Percentiles rank a stretch among this genome's conserved stretches.
These are phyloP conservation scores for Brachypodium distachyon DNA, from an alignment of 202 grass and related monocot species.

Conservation along the genomic window DNA sequence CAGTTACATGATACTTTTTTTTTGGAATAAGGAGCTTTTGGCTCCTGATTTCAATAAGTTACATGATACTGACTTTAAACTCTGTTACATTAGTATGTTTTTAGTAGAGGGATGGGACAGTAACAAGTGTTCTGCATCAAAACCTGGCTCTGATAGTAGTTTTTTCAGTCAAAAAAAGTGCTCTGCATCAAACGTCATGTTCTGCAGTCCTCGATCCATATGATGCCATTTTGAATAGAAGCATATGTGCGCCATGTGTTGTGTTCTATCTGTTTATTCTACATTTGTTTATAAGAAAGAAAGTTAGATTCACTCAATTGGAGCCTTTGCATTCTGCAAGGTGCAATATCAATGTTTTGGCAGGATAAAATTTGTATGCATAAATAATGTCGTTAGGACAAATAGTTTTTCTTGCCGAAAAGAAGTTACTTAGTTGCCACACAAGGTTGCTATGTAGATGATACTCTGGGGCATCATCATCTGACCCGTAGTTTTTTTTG, in stretches of 20 bases:
- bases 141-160: no score
- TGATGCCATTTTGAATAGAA: not conserved
- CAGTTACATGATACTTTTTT: not conserved
- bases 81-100: not conserved
- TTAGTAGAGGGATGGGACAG: not conserved
- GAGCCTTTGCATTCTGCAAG: no score
- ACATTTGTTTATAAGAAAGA: not conserved
- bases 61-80: not conserved
- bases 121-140: not conserved
- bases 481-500: not conserved
- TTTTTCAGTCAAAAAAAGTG: no score
- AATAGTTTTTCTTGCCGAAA: not conserved
- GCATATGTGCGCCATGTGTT: not conserved
- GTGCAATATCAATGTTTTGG: not conserved
- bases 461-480: not conserved
- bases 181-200: not conserved
- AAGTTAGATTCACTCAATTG: not conserved
- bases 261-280: not conserved
- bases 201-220: not conserved
- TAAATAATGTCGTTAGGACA: no score
- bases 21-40: no score
- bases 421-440: not conserved
- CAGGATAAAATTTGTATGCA: not conserved
- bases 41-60: no score
- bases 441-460: not conserved